phyloP scores from a whole-genome alignment of 495 filamentous ascomycete genomes.

The Neurospora sp. region DNA sequence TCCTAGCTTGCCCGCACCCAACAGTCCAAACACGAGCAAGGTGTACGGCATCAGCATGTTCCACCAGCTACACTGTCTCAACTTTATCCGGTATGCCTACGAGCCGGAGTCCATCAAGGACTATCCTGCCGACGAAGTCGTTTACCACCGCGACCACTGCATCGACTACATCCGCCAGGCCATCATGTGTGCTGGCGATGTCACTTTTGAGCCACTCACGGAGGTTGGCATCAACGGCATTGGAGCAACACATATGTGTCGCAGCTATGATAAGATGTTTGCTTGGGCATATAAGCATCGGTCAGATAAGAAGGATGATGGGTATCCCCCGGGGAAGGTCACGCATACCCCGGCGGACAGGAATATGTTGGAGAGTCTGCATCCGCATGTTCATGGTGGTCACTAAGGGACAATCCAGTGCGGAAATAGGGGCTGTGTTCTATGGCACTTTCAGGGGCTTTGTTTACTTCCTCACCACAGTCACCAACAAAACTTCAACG shows the following conservation, averaged over 20 bases:
- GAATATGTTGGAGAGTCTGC: background rate
- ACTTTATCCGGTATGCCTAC: constrained; percentile 3
- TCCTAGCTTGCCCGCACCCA: background rate
- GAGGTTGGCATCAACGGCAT: background rate
- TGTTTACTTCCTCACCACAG: background rate
- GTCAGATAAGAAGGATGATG: background rate
- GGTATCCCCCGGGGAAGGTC: background rate
- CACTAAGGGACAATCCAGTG: background rate
- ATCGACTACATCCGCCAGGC: constrained; percentile 21
- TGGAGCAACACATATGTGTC: constrained; percentile 3
- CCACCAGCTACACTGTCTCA: background rate
- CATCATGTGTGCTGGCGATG: constrained; percentile 24
- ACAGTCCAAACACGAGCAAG: background rate
- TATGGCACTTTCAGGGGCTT: background rate
- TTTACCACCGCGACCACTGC: constrained; percentile 19
- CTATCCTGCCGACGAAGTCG: background rate
- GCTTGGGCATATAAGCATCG: constrained; percentile 3
- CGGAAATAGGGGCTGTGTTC: background rate
- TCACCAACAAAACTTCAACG: background rate
- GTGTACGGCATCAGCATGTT: constrained; percentile 1
- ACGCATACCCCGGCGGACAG: background rate
- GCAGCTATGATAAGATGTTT: constrained; percentile 2
- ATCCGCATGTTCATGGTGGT: background rate
- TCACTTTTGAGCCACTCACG: constrained; percentile 7
- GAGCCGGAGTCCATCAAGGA: background rate